Percentiles rank a stretch among this genome's conserved stretches.
Conservation (phyloP, 83 land plant genomes). For the Picea abies region DNA sequence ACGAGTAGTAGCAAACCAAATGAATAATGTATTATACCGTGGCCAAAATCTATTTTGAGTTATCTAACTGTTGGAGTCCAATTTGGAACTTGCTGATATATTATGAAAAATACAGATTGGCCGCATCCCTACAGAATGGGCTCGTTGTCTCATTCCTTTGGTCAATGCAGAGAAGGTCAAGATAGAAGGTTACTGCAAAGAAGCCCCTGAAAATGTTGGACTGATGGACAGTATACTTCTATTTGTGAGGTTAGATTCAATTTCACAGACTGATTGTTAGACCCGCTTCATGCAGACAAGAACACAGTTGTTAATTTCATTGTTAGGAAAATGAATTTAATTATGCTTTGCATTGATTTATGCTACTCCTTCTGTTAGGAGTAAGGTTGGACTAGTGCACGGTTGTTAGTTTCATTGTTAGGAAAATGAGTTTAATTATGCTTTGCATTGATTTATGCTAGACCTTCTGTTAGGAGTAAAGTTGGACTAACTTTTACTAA, state of each 20-base stretch:
- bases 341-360: neutral
- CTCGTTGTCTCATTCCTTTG: conserved; percentile 82
- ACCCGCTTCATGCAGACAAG: neutral
- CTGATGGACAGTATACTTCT: conserved; percentile 78
- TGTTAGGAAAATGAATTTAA: neutral
- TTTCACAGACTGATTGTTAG: neutral
- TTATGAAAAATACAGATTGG: conserved; percentile 66
- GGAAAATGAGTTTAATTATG: neutral
- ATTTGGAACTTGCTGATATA: neutral
- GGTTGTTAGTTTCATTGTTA: neutral
- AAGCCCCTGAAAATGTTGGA: conserved; percentile 60
- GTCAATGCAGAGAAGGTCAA: conserved; percentile 63
- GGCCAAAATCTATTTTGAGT: neutral
- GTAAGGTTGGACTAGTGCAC: neutral
- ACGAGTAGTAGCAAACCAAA: neutral
- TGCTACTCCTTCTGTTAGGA: no score
- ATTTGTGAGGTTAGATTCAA: conserved; percentile 53
- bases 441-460: neutral
- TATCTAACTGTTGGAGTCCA: neutral
- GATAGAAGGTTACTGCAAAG: conserved; percentile 63
- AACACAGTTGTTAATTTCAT: neutral
- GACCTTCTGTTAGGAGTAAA: no score
- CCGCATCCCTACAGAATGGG: conserved; percentile 94
- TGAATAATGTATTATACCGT: neutral
- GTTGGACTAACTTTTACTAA: neutral